Conservation (phyloP, 139 green algal genomes). For the Chlamydomonas schloesseri region DNA sequence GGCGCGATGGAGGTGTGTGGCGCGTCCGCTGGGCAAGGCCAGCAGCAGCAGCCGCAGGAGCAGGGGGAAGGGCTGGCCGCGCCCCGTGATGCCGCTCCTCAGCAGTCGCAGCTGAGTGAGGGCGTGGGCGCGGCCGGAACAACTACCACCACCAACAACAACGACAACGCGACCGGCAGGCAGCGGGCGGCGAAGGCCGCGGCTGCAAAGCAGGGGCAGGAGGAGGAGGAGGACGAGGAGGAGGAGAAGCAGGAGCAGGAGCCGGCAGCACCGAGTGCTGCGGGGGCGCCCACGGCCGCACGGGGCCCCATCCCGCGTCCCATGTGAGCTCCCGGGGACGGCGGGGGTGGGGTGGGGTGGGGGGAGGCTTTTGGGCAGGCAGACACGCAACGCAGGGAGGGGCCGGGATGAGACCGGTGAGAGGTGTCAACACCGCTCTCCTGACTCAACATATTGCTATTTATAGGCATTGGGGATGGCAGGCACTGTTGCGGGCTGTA, state of each 20-base stretch:
- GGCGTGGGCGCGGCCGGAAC: neutral
- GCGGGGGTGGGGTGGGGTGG: neutral
- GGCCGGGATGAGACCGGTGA: no score
- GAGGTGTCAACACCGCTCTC: no score
- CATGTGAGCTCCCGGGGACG: neutral
- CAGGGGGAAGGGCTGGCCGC: conserved; percentile 4
- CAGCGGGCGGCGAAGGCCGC: neutral
- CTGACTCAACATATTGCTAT: no score
- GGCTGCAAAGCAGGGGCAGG: neutral
- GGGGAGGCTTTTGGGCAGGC: neutral
- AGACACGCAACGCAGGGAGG: neutral
- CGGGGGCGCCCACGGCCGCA: no score
- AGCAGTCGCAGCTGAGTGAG: neutral
- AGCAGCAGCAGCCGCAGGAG: neutral
- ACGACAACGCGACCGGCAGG: neutral
- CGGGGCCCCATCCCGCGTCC: no score
- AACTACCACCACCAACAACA: neutral
- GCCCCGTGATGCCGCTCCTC: neutral
- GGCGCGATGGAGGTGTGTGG: neutral
- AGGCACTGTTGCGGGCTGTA: no score
- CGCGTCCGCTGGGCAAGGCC: neutral
- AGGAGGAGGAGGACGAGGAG: neutral
- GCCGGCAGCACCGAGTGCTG: neutral
- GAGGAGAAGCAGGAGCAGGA: neutral
- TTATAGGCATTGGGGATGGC: no score